Percentiles rank a stretch among this genome's conserved stretches.
phyloP scores from a whole-genome alignment of 2,329 filamentous ascomycete species.

The Diaporthe amygdali region DNA sequence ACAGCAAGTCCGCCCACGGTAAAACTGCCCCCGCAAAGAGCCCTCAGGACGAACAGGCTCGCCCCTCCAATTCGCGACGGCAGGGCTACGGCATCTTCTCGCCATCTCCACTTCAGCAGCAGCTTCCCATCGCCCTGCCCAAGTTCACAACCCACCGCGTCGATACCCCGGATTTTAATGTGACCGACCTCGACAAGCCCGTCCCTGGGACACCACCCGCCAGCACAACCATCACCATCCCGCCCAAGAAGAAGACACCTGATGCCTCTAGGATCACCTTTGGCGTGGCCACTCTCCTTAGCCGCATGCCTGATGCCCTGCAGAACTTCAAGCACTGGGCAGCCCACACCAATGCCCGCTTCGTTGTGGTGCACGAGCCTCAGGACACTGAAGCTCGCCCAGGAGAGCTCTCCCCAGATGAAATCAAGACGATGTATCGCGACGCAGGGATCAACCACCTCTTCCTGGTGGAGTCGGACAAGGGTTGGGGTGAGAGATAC shows the following conservation, averaged over 20 bases:
- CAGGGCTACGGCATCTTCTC: not conserved
- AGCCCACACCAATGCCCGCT: conserved; percentile 23
- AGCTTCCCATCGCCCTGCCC: conserved; percentile 23
- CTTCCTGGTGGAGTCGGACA: conserved; percentile 11
- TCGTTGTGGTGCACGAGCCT: conserved; percentile 25
- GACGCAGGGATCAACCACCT: conserved; percentile 18
- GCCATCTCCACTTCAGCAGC: conserved; percentile 20
- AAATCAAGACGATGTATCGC: conserved; percentile 14
- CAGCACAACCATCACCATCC: conserved; percentile 17
- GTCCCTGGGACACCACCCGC: conserved; percentile 19
- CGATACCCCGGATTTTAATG: conserved; percentile 18
- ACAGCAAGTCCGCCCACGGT: not conserved
- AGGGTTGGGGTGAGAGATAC: conserved; percentile 23
- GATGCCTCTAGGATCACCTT: conserved; percentile 26
- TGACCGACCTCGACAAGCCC: conserved; percentile 8
- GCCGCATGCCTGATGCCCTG: conserved; percentile 23
- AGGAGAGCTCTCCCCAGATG: conserved; percentile 17
- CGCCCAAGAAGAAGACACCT: conserved; percentile 2
- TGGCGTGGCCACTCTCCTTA: conserved; percentile 26
- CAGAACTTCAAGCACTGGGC: conserved; percentile 27
- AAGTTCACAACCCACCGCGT: conserved; percentile 19
- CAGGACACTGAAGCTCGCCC: conserved; percentile 21
- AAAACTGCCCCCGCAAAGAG: not conserved
- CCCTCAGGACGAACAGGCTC: not conserved
- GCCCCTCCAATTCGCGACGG: not conserved